These are phyloP conservation scores for Alternaria sp. DNA, from an alignment of 2,329 filamentous ascomycete species.

Conservation along the genomic window DNA sequence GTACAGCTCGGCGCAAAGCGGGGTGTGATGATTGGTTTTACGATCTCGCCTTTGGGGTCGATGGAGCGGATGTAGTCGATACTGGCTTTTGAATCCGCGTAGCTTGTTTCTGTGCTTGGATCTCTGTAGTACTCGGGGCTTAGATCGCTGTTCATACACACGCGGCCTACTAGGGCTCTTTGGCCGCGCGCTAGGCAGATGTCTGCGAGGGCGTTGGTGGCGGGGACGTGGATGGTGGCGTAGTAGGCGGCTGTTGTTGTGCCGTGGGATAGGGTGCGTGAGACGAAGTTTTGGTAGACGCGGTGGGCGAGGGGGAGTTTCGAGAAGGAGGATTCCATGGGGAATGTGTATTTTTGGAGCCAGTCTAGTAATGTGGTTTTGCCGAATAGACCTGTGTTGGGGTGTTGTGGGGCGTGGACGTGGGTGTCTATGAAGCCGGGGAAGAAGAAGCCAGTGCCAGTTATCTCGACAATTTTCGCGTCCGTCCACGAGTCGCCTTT, in stretches of 20 bases:
- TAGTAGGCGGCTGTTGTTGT: conserved; percentile 97
- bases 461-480: conserved; percentile 46
- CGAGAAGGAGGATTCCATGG: conserved; percentile 79
- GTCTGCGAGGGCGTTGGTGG: conserved; percentile 89
- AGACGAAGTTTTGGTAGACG: conserved; percentile 80
- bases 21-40: conserved; percentile 81
- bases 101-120: conserved; percentile 65
- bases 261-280: conserved; percentile 82
- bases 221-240: conserved; percentile 82
- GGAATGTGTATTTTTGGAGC: conserved; percentile 94
- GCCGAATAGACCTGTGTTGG: conserved; percentile 92
- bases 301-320: conserved; percentile 65
- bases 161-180: conserved; percentile 86
- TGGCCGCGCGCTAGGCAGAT: conserved; percentile 83
- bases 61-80: conserved; percentile 67
- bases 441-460: conserved; percentile 75
- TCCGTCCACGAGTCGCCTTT: conserved; percentile 44
- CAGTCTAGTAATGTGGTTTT: conserved; percentile 92
- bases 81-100: conserved; percentile 56
- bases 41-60: conserved; percentile 69
- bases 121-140: conserved; percentile 84
- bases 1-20: conserved; percentile 66
- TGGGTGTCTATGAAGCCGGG: conserved; percentile 92
- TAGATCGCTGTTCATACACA: conserved; percentile 85
- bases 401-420: conserved; percentile 93